Evolutionary conservation across 768 basidiomycete species (phyloP), one percentile per base, ranked within the genome.

Genomic region (Amanita rimosa): DNA sequence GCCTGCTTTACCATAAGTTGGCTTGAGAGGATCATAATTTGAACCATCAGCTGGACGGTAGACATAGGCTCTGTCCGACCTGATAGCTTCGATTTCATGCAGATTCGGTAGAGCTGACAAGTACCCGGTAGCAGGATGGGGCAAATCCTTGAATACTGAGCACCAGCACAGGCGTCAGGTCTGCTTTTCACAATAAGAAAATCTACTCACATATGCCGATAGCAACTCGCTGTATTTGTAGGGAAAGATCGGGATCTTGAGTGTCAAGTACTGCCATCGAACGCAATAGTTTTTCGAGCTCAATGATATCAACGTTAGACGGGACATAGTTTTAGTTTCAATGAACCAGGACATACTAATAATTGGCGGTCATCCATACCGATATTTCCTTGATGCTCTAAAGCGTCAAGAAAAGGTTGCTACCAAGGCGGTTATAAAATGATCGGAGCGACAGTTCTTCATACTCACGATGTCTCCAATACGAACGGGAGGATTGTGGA

Each of bases 101-200:
- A 46, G 6, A 9, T 34, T 45, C 6, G 50, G 44, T 27, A 6
- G 33, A 5, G 50, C 13, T 13, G 52, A 46, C 34, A 84, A 63
- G 58, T 78, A 85, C 9, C 67, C 68, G 43, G 61, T 64, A 8
- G 84, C 80, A 4, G 86, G 86, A 53, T 87, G 87, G 3, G 85
- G 85, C 31, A 91, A 74, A 61, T 88, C 88, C 52, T 83, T 79
- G 69, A 81, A 88, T 36, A 88, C 83, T 84, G 42, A 52, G 50
- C 52, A 37, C 50, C 34, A 36, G 33, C 52, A 35, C 9, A 26
- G 42, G 48, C 49, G 46, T 56, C 51, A 26, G 26, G 55, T 42
- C 34, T 37, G 46, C 37, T 36, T 34, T 48, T 24, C 38, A 5
- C 46, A 43, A 49, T 39, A 41, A 40, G 17, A 45, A 22, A 31